These are phyloP conservation scores for Leptosphaerulina australis DNA, from an alignment of 2,329 filamentous ascomycete genomes.

Conservation along the genomic window DNA sequence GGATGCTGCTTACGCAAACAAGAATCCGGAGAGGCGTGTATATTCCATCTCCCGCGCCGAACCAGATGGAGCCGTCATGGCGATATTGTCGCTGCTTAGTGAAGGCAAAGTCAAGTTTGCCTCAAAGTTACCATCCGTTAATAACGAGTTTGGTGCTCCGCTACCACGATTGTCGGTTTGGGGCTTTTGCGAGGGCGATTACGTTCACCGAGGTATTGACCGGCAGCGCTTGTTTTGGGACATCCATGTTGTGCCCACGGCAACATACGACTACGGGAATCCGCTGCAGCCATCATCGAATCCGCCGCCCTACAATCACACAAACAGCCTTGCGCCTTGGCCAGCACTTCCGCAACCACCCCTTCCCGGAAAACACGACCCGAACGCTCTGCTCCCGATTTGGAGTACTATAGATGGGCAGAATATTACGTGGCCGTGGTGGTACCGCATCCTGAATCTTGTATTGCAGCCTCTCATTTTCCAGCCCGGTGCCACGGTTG, in stretches of 20 bases:
- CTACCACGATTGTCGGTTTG: constrained; percentile 60
- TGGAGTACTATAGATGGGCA: constrained; percentile 74
- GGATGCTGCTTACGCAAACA: constrained; percentile 59
- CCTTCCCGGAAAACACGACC: constrained; percentile 32
- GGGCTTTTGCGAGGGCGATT: constrained; percentile 73
- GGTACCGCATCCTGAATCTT: constrained; percentile 68
- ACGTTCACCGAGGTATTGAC: constrained; percentile 71
- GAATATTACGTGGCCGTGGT: constrained; percentile 61
- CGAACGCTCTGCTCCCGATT: constrained; percentile 64
- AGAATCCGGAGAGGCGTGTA: constrained; percentile 26
- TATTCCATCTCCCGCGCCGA: constrained; percentile 62
- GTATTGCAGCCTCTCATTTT: constrained; percentile 68
- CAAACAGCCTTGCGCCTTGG: constrained; percentile 23
- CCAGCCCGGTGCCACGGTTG: constrained; percentile 62
- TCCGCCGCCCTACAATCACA: constrained; percentile 41
- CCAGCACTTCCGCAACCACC: constrained; percentile 34
- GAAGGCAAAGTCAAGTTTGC: constrained; percentile 62
- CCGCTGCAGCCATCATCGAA: constrained; percentile 51
- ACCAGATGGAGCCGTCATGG: constrained; percentile 70
- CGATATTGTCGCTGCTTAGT: constrained; percentile 68
- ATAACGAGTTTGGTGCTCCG: constrained; percentile 49
- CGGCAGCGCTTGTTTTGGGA: constrained; percentile 70
- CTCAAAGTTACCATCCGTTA: constrained; percentile 63
- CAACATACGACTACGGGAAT: constrained; percentile 63
- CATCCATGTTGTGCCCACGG: constrained; percentile 64